phyloP scores from a whole-genome alignment of 2,329 filamentous ascomycete genomes.

The Trichoderma afroharzianum region DNA sequence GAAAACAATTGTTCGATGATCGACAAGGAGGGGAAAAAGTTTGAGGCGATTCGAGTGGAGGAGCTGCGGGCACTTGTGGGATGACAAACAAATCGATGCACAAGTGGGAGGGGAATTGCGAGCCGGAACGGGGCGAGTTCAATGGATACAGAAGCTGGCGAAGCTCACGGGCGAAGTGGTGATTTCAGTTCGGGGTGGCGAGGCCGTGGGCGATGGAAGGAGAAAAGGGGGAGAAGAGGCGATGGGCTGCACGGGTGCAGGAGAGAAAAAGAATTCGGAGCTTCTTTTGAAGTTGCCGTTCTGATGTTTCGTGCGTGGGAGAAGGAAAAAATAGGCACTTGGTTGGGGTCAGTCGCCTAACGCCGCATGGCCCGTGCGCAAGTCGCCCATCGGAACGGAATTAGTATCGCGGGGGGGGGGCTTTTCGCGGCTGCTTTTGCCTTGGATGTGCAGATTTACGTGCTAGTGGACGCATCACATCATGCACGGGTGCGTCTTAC shows the following conservation, averaged over 20 bases:
- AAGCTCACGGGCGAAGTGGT: constrained; percentile 4
- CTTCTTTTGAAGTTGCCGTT: constrained; percentile 18
- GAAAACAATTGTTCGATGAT: constrained; percentile 19
- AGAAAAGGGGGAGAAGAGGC: constrained; percentile 17
- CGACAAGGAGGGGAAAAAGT: constrained; percentile 11
- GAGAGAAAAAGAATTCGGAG: constrained; percentile 12
- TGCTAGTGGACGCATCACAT: not conserved
- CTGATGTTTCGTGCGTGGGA: constrained; percentile 17
- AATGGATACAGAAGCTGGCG: not conserved
- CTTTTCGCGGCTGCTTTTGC: constrained; percentile 1
- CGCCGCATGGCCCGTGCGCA: constrained; percentile 16
- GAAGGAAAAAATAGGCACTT: constrained; percentile 17
- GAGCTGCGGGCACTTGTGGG: constrained; percentile 19
- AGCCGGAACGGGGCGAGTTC: constrained; percentile 10
- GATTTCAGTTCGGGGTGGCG: not conserved
- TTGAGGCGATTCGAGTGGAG: constrained; percentile 15
- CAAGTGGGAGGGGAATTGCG: constrained; percentile 12
- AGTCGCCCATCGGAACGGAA: constrained; percentile 14
- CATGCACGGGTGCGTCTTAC: not conserved
- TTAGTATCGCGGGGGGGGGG: constrained; percentile 16
- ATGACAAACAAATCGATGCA: constrained; percentile 18
- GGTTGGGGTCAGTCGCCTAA: constrained; percentile 19
- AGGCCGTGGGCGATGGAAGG: constrained; percentile 2
- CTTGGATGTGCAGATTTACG: not conserved
- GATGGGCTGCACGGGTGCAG: constrained; percentile 3